phyloP scores from a whole-genome alignment of 345 rosid species.

The Euclidium syriacum region DNA sequence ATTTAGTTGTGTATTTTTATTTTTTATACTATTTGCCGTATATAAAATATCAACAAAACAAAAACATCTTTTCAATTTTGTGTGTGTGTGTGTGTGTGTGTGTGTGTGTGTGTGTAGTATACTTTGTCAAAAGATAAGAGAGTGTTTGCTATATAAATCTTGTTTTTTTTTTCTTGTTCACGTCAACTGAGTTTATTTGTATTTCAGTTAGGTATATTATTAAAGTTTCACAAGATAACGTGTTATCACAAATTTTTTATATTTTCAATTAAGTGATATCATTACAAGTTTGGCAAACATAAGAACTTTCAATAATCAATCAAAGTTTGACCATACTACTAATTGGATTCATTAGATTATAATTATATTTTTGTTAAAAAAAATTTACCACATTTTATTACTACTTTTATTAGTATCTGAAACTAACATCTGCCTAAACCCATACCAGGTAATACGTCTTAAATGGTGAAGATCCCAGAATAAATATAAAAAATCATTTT shows the following conservation, averaged over 20 bases:
- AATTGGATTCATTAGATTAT: no score
- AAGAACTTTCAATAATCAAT: not conserved
- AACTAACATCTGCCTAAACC: not conserved
- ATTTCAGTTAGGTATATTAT: not conserved
- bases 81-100: no score
- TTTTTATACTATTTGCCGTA: no score
- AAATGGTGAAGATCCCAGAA: not conserved
- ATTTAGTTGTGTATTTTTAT: no score
- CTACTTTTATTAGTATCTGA: not conserved
- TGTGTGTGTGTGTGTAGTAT: no score
- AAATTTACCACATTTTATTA: not conserved
- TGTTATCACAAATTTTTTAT: not conserved
- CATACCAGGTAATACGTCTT: not conserved
- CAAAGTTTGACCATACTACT: not conserved
- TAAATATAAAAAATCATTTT: not conserved
- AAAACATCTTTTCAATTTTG: no score
- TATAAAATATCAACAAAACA: no score
- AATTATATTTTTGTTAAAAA: no score
- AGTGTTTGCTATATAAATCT: no score
- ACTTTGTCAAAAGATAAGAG: no score
- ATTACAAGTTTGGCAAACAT: not conserved
- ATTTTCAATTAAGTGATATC: not conserved
- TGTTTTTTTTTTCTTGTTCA: not conserved
- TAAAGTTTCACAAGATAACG: not conserved
- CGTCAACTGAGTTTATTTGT: not conserved